Evolutionary conservation across 73 alveolate genomes (phyloP).

Genomic region (Halteria grandinella): DNA sequence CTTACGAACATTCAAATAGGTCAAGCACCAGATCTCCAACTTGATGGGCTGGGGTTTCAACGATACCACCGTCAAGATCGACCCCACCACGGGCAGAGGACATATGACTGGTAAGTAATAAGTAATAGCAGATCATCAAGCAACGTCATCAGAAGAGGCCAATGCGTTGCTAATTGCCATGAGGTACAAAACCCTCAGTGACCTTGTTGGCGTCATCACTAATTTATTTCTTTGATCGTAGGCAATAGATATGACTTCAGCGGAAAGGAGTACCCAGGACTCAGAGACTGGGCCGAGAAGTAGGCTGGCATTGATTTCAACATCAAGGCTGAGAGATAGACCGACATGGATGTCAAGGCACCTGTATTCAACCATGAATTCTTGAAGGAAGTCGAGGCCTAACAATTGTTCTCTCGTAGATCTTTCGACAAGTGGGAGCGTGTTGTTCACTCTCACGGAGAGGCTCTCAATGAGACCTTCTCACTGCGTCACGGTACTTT

Average conservation of each 20-base stretch:
- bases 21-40: slow-evolving; percentile 64
- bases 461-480: slow-evolving; percentile 74
- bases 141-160: too few relatives aligned
- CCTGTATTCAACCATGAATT: slow-evolving; percentile 79
- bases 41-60: slow-evolving; percentile 91
- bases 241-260: slow-evolving; percentile 69
- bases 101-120: too few relatives aligned
- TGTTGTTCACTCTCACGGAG: slow-evolving; percentile 89
- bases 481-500: slow-evolving; percentile 67
- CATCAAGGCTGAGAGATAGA: slow-evolving; percentile 55
- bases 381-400: slow-evolving; percentile 50
- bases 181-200: too few relatives aligned
- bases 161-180: too few relatives aligned
- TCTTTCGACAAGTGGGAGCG: slow-evolving; percentile 78
- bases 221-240: neutral
- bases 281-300: slow-evolving; percentile 75
- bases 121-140: slow-evolving; percentile 55
- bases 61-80: slow-evolving; percentile 83
- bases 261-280: slow-evolving; percentile 71
- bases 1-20: slow-evolving; percentile 8
- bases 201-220: slow-evolving; percentile 62
- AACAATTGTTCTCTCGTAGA: slow-evolving; percentile 59
- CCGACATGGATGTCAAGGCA: slow-evolving; percentile 73
- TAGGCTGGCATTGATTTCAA: slow-evolving; percentile 73
- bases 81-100: too few relatives aligned